Evolutionary conservation across 257 asterid species (phyloP).

Genomic region (Rubia yunnanensis): DNA sequence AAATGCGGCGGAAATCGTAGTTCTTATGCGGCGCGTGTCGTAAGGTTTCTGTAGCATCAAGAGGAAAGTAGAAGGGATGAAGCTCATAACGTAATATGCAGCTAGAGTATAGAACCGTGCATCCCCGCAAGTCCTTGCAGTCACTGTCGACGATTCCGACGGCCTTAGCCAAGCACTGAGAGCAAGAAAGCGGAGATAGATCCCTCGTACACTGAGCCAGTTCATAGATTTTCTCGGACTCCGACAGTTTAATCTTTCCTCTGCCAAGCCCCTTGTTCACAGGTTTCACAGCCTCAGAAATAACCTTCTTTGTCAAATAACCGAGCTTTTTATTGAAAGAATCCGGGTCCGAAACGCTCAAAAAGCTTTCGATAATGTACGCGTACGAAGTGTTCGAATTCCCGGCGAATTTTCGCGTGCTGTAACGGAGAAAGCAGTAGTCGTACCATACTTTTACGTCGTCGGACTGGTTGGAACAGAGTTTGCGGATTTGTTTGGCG

Average conservation of each 20-base stretch:
- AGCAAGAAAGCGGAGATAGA: constrained; percentile 34
- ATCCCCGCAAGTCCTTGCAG: constrained; percentile 51
- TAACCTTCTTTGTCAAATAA: constrained; percentile 23
- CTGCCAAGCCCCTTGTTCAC: constrained; percentile 49
- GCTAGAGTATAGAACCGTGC: constrained; percentile 53
- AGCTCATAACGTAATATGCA: constrained; percentile 71
- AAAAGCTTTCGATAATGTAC: constrained; percentile 23
- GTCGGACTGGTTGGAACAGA: constrained; percentile 45
- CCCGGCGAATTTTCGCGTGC: constrained; percentile 29
- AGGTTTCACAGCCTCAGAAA: constrained; percentile 36
- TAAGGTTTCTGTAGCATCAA: neutral
- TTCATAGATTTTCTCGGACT: constrained; percentile 36
- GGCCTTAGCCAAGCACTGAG: constrained; percentile 61
- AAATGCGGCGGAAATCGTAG: neutral
- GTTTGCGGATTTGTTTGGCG: constrained; percentile 19
- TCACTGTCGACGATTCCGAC: constrained; percentile 27
- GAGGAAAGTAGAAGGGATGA: constrained; percentile 46
- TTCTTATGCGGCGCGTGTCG: neutral
- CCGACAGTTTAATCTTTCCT: constrained; percentile 34
- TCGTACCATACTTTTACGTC: constrained; percentile 69
- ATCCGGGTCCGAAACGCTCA: constrained; percentile 43
- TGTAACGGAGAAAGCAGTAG: constrained; percentile 51
- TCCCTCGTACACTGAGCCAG: constrained; percentile 79
- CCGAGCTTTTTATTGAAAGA: constrained; percentile 36
- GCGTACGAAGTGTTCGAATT: constrained; percentile 38